Conservation (phyloP, 768 basidiomycete genomes). For the Hortiboletus campestris region DNA sequence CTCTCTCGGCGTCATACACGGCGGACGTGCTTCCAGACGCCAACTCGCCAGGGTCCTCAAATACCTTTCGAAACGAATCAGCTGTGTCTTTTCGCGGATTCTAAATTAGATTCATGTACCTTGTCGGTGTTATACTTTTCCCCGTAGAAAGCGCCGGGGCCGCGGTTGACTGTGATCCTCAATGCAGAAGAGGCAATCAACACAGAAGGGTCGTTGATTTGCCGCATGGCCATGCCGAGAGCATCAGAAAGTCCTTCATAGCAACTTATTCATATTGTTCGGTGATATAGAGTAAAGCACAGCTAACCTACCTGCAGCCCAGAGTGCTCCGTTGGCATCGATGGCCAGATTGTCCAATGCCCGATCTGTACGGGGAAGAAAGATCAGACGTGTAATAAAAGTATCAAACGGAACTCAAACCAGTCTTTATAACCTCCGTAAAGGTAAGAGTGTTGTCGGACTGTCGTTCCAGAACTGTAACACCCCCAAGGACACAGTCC, state of each 20-base stretch:
- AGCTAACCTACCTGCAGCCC: slow-evolving; percentile 53
- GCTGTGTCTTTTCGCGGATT: not conserved
- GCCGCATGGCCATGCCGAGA: slow-evolving; percentile 34
- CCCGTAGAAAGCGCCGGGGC: slow-evolving; percentile 51
- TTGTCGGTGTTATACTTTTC: slow-evolving; percentile 60
- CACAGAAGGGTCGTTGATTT: slow-evolving; percentile 42
- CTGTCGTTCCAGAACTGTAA: slow-evolving; percentile 57
- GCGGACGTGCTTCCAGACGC: slow-evolving; percentile 57
- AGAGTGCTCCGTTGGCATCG: slow-evolving; percentile 58
- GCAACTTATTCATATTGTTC: not conserved
- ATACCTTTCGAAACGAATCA: slow-evolving; percentile 42
- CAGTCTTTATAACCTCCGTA: slow-evolving; percentile 51
- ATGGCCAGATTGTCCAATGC: slow-evolving; percentile 60
- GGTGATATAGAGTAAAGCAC: not conserved
- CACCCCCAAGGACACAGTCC: slow-evolving; percentile 40
- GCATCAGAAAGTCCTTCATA: slow-evolving; percentile 43
- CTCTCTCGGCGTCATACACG: slow-evolving; percentile 51
- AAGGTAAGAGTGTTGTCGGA: slow-evolving; percentile 56
- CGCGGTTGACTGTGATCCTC: slow-evolving; percentile 53
- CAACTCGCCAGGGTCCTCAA: slow-evolving; percentile 63
- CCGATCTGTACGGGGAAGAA: slow-evolving; percentile 37
- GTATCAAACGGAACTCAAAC: slow-evolving; percentile 32
- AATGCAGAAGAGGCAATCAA: slow-evolving; percentile 48
- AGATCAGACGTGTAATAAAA: slow-evolving; percentile 2
- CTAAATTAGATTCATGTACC: slow-evolving; percentile 33